A percentile compares a stretch with the other conserved stretches of the same genome.
phyloP scores from a whole-genome alignment of 169 alveolate genomes.

The Plasmodium chabaudi region DNA sequence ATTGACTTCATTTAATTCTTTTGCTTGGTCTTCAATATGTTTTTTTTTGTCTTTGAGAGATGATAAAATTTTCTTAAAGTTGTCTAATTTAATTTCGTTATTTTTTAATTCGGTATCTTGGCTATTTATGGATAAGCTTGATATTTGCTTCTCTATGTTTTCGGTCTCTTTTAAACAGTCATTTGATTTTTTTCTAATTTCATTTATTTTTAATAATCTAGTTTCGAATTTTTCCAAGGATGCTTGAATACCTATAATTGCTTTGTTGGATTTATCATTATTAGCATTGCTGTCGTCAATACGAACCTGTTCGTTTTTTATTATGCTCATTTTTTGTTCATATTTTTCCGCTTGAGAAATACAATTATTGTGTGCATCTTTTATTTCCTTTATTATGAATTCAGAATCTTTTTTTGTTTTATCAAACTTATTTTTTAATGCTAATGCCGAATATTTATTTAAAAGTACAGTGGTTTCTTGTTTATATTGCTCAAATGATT shows the following conservation, averaged over 20 bases:
- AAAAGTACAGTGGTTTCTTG: not conserved
- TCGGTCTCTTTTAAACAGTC: not conserved
- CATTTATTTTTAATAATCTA: not conserved
- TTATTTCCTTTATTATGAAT: not conserved
- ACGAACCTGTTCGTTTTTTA: not conserved
- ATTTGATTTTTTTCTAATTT: not conserved
- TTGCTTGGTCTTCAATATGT: not conserved
- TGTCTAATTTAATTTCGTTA: not conserved
- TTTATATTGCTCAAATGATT: not conserved
- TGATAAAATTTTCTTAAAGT: not conserved
- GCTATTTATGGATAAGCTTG: not conserved
- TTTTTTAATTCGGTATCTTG: not conserved
- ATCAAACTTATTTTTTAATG: not conserved
- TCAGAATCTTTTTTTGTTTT: not conserved
- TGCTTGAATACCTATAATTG: not conserved
- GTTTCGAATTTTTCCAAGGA: not conserved
- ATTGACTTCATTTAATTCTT: not conserved
- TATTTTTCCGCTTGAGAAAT: not conserved
- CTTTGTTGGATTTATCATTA: not conserved
- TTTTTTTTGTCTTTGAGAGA: not conserved
- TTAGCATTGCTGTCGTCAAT: not conserved
- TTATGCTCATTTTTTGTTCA: not conserved
- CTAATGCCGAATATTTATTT: not conserved
- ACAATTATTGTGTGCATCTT: not conserved
- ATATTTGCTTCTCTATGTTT: not conserved